Percentiles rank a stretch among this genome's conserved stretches.
Evolutionary conservation across 495 filamentous ascomycete genomes (phyloP).

Genomic region (Tuber magnatum): DNA sequence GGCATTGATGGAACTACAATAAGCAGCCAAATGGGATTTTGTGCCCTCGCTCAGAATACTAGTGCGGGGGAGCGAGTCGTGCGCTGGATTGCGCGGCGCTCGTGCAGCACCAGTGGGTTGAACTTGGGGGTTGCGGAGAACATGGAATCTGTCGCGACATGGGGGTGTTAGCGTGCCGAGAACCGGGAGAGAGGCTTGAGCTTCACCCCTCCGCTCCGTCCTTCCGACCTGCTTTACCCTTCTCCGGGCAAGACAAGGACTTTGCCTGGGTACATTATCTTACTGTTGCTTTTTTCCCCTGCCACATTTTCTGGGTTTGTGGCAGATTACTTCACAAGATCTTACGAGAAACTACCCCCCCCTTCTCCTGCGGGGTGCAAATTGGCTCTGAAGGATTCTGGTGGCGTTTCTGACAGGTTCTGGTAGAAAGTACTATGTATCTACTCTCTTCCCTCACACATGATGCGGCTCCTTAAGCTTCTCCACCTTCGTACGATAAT

Average conservation of each 20-base stretch:
- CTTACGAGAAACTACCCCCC: background rate
- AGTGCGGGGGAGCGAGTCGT: background rate
- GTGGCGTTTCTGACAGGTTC: background rate
- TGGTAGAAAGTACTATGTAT: background rate
- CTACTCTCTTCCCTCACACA: background rate
- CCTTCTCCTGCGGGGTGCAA: background rate
- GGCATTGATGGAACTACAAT: background rate
- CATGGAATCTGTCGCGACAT: background rate
- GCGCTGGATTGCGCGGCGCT: background rate
- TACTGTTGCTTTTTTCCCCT: background rate
- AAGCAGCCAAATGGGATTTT: background rate
- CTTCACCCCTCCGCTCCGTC: background rate
- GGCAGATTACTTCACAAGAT: background rate
- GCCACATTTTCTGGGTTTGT: background rate
- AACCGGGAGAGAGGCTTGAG: background rate
- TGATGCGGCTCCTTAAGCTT: background rate
- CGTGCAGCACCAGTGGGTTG: background rate
- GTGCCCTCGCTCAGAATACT: background rate
- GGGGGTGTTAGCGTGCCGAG: background rate
- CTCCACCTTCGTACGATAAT: too few relatives aligned
- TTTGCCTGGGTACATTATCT: background rate
- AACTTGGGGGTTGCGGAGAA: background rate
- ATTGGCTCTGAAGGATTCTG: background rate
- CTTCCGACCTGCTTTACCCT: background rate
- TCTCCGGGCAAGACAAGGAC: background rate